Evolutionary conservation across 306 rosid genomes (phyloP), one percentile per base, ranked within the genome.

Genomic region (Castanea mollissima): DNA sequence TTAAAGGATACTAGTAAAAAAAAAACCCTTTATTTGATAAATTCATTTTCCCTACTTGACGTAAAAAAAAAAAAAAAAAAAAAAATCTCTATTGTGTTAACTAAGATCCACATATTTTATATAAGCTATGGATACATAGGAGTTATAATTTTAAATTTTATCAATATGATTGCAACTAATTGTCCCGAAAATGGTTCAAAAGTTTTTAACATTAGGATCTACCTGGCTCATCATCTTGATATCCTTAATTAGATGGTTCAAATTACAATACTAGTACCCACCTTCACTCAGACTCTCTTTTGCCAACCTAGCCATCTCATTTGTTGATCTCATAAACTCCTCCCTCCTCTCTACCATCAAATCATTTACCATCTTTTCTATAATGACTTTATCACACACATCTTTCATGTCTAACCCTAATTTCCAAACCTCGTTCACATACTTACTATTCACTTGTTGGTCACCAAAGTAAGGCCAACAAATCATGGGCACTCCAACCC

Each of bases 341-440:
- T 74, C 85, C 74, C 55, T 78, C 71, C 74, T 56, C 31, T 63
- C 56, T 2, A 11, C 79, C 85, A 65, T 80, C 52, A 86, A 10
- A 34, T 83, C 83, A 55, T 75, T 80, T 23, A 83, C 72, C 85
- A 63, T 80, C 74, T 71, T 74, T 18, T 75, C 81, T 23, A 83
- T 56, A 0, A 55, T 55, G 4, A 21, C 67, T 14, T 85, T 56
- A 4, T 80, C 77, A 11, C 83, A 83, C 5, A 59, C 23, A 56
- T 83, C 87, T 65, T 83, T 86, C 85, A 86, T 80, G 74, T 86
- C 87, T 64, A 85, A 2, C 9, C 87, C 89, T 25, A 77, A 20
- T 67, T 51, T 78, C 89, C 86, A 86, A 2, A 86, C 79, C 35
- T 83, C 71, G 3, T 85, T 74, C 51, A 80, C 87, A 35, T 16